Percentiles rank a stretch among this genome's conserved stretches.
Conservation (phyloP, 768 basidiomycete species). For the Serpula lacrymans region DNA sequence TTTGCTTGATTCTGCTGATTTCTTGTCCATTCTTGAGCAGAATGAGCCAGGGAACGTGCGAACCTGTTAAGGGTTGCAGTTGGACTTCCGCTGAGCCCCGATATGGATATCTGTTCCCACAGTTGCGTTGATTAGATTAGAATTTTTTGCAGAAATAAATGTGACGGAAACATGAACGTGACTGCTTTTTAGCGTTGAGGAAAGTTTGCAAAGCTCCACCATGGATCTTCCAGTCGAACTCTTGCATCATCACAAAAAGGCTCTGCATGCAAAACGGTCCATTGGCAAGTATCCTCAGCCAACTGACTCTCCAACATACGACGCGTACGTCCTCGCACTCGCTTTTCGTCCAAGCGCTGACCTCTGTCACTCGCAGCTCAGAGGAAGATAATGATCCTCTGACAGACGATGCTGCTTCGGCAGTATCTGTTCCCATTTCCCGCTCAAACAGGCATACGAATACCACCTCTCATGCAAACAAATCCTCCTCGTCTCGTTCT, state of each 20-base stretch:
- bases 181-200: too few species aligned
- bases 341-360: constrained; percentile 8
- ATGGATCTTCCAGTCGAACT: constrained; percentile 23
- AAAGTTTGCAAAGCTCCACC: neutral
- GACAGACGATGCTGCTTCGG: constrained; percentile 67
- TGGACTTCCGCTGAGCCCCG: too few species aligned
- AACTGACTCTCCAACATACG: constrained; percentile 72
- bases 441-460: constrained; percentile 23
- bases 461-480: constrained; percentile 19
- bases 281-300: constrained; percentile 65
- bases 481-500: constrained; percentile 21
- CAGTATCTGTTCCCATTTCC: constrained; percentile 41
- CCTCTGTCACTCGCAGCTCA: constrained; percentile 44
- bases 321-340: constrained; percentile 44
- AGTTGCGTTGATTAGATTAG: too few species aligned
- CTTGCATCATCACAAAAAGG: constrained; percentile 26
- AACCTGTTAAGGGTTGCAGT: too few species aligned
- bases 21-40: too few species aligned
- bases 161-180: too few species aligned
- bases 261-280: constrained; percentile 50
- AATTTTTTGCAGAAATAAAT: too few species aligned
- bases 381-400: constrained; percentile 88
- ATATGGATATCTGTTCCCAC: too few species aligned
- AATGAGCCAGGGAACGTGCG: too few species aligned
- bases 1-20: too few species aligned